A percentile compares a stretch with the other conserved stretches of the same genome.
Evolutionary conservation across 2,329 filamentous ascomycete species (phyloP).

Genomic region (Blastomyces silverae): DNA sequence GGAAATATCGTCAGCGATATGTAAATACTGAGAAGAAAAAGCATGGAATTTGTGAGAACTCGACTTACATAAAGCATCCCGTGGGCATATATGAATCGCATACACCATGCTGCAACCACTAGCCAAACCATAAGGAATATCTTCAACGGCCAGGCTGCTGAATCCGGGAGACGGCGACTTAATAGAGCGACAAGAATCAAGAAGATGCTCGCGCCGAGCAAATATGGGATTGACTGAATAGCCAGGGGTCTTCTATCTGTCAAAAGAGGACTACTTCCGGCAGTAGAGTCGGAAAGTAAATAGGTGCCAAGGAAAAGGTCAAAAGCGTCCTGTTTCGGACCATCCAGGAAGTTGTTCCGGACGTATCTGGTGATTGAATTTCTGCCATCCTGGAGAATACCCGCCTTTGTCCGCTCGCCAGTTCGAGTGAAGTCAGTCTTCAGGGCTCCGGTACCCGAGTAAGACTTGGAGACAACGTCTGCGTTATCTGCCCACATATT

Average conservation of each 20-base stretch:
- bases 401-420: conserved; percentile 76
- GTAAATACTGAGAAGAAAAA: conserved; percentile 15
- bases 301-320: conserved; percentile 89
- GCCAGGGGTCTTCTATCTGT: conserved; percentile 76
- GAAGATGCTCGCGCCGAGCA: conserved; percentile 79
- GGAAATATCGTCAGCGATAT: conserved; percentile 11
- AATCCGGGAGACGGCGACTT: conserved; percentile 63
- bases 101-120: conserved; percentile 60
- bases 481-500: conserved; percentile 99
- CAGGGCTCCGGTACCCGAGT: conserved; percentile 91
- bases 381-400: conserved; percentile 76
- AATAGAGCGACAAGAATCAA: conserved; percentile 69
- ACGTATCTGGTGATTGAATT: conserved; percentile 87
- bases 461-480: conserved; percentile 84
- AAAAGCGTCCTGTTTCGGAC: conserved; percentile 88
- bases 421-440: conserved; percentile 98
- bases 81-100: conserved; percentile 71
- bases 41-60: neutral
- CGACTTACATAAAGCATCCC: conserved; percentile 87
- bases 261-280: conserved; percentile 67
- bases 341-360: conserved; percentile 90
- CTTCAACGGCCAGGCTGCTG: conserved; percentile 71
- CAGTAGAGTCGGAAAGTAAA: conserved; percentile 59
- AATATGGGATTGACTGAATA: conserved; percentile 89
- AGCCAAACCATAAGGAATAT: conserved; percentile 76